phyloP scores from a whole-genome alignment of 306 rosid species.

The Adenanthera pavonina region DNA sequence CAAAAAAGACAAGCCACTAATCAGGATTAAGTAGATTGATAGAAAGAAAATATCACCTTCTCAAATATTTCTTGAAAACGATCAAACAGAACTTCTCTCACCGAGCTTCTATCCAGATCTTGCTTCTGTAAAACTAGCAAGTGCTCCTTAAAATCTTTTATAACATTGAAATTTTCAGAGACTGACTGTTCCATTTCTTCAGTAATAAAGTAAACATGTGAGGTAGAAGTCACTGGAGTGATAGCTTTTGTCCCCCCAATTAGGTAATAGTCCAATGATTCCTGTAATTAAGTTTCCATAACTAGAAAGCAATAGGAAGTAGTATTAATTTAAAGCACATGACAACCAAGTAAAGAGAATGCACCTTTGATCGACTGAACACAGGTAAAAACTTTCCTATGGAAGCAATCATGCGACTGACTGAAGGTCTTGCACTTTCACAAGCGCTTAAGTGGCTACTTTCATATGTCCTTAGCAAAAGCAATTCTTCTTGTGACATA shows the following conservation, averaged over 20 bases:
- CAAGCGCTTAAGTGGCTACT: slow-evolving; percentile 67
- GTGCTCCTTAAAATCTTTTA: slow-evolving; percentile 57
- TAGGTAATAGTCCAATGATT: slow-evolving; percentile 67
- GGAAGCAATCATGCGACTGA: slow-evolving; percentile 52
- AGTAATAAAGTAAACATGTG: slow-evolving; percentile 53
- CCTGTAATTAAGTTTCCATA: slow-evolving; percentile 56
- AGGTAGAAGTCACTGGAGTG: slow-evolving; percentile 42
- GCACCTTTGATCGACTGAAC: slow-evolving; percentile 75
- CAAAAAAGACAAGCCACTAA: background rate
- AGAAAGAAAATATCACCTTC: slow-evolving; percentile 55
- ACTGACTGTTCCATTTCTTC: slow-evolving; percentile 68
- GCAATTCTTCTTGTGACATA: slow-evolving; percentile 56
- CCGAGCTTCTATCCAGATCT: slow-evolving; percentile 55
- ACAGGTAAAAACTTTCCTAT: slow-evolving; percentile 64
- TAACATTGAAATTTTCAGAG: slow-evolving; percentile 57
- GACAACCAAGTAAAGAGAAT: slow-evolving; percentile 35
- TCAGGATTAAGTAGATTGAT: background rate
- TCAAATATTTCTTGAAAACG: slow-evolving; percentile 62
- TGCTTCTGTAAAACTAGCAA: slow-evolving; percentile 43
- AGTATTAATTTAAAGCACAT: slow-evolving; percentile 27
- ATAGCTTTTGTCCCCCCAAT: slow-evolving; percentile 60
- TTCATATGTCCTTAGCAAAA: slow-evolving; percentile 63
- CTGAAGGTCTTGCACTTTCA: slow-evolving; percentile 55
- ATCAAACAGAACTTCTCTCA: slow-evolving; percentile 55
- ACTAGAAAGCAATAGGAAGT: slow-evolving; percentile 28